Evolutionary conservation across 306 rosid species (phyloP), one percentile per base, ranked within the genome.

Genomic region (Corylus avellana): DNA sequence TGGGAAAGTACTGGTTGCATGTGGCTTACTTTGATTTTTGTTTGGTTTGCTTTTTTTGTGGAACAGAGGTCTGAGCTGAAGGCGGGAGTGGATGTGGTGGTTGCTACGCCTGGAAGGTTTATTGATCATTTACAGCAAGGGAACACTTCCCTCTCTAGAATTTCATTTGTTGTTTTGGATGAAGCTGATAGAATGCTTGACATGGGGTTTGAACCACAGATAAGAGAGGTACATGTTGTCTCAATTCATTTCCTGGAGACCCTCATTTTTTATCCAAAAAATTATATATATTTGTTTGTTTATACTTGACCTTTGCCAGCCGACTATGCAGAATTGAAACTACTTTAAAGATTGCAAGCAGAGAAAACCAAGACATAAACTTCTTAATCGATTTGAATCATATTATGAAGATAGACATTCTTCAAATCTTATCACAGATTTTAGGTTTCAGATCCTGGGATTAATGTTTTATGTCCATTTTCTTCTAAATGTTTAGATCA

Each of bases 131-230:
- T 92, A 77, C 97, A 92, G 77, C 94, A 93, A 88, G 93, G 94
- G 75, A 93, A 93, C 75, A 93, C 94, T 84, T 90, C 86, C 18
- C 87, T 91, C 68, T 85, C 93, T 77, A 90, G 97, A 85, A 85
- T 91, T 84, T 90, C 96, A 50, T 93, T 86, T 84, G 90, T 92
- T 81, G 97, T 93, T 83, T 84, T 93, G 59, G 98, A 93, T 9
- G 98, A 93, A 82, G 98, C 98, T 69, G 98, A 93, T 82, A 90
- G 97, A 76, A 93, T 91, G 97, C 96, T 93, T 80, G 98, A 93
- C 85, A 93, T 93, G 98, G 98, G 98, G 20, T 93, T 93, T 79
- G 98, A 93, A 72, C 94, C 94, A 14, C 98, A 93, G 76, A 93
- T 93, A 76, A 78, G 92, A 81, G 94, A 91, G 96, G 97, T 91